Base-by-base conservation (phyloP, 1,284 basidiomycete genomes). In the Moniliella sp. region DNA sequence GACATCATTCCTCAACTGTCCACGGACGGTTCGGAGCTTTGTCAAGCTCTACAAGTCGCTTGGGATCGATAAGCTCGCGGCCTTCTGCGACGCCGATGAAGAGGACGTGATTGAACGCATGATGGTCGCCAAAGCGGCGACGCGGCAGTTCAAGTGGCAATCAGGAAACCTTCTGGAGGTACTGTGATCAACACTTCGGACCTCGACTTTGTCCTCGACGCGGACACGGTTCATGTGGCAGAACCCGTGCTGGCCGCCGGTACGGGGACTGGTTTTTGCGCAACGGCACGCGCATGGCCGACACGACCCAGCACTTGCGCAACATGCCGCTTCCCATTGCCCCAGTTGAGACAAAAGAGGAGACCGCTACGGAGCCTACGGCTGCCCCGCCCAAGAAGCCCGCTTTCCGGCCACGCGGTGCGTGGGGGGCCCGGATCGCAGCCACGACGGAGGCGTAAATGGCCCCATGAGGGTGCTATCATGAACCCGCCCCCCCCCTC, bases 201-300 rank as follows among this genome's bases (percentile, higher is more conserved):
- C 64, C 64, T 94, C 46, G 86, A 91, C 62, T 94, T 94, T 53
- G 78, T 79, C 36, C 86, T 94, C 48, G 76, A 88, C 45, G 79
- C 79, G 64, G 81, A 83, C 57, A 84, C 86, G 79, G 77, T 93
- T 5, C 81, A 88, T 53, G 83, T 94, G 49, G 77, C 81, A 11
- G 84, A 94, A 61, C 81, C 78, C 11, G 83, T 0, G 75, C 88
- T 8, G 83, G 84, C 14, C 66, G 86, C 31, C 74, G 82, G 34
- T 93, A 81, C 57, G 86, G 83, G 2, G 82, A 84, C 25, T 91
- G 82, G 80, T 93, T 93, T 66, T 83, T 93, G 63, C 75, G 83
- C 44, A 52, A 56, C 30, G 48, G 46, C 5, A 48, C 45, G 3
- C 33, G 53, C 5, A 54, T 56, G 50, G 34, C 44, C 34, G 46